phyloP scores from a whole-genome alignment of 306 rosid genomes.

The Prunus mongolica region DNA sequence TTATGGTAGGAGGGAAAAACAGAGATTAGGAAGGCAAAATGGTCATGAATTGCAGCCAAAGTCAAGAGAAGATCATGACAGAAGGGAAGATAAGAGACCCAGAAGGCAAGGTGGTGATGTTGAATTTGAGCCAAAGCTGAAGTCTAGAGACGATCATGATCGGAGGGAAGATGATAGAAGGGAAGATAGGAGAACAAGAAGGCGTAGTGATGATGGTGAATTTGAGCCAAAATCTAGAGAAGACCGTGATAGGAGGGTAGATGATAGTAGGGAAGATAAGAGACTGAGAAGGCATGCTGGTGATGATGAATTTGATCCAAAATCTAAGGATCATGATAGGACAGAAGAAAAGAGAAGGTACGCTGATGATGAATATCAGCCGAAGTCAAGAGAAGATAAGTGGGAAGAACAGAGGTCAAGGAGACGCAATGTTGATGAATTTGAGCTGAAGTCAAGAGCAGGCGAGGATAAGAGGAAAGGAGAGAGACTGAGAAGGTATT shows the following conservation, averaged over 20 bases:
- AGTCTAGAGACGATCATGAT: conserved; percentile 33
- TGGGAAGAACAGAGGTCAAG: conserved; percentile 47
- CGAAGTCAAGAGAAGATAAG: conserved; percentile 48
- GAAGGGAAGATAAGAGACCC: conserved; percentile 48
- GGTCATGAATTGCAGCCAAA: conserved; percentile 31
- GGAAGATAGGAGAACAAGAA: conserved; percentile 48
- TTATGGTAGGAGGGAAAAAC: conserved; percentile 40
- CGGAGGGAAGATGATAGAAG: conserved; percentile 30
- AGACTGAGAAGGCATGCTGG: conserved; percentile 26
- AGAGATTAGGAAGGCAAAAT: conserved; percentile 33
- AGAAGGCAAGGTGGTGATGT: conserved; percentile 31
- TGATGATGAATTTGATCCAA: conserved; percentile 36
- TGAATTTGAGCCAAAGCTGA: conserved; percentile 37
- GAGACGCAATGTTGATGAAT: conserved; percentile 16
- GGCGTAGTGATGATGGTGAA: conserved; percentile 32
- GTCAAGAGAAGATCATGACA: conserved; percentile 39
- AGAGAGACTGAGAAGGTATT: conserved; percentile 39
- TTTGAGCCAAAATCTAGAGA: conserved; percentile 44
- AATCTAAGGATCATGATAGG: conserved; percentile 42
- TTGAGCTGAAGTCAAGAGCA: conserved; percentile 9
- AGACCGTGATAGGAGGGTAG: conserved; percentile 42
- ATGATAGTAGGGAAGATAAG: conserved; percentile 38
- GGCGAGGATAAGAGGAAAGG: conserved; percentile 37
- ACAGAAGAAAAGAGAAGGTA: conserved; percentile 48
- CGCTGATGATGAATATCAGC: conserved; percentile 29